Evolutionary conservation across 306 rosid genomes (phyloP).

Genomic region (Vicia sativa): DNA sequence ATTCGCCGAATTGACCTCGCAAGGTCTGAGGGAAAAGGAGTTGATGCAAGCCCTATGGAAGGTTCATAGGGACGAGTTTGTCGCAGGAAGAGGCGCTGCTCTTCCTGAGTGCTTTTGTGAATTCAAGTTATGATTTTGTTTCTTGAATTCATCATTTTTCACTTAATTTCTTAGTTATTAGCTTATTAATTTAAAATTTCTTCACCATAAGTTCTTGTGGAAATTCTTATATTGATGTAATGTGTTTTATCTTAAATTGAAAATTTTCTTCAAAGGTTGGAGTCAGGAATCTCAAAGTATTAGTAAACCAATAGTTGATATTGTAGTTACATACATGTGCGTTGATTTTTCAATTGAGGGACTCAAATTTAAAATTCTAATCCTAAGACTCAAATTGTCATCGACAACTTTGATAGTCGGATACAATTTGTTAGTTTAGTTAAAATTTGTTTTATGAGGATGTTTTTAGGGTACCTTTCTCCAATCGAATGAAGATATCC

Average conservation of each 20-base stretch:
- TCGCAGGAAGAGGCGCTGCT: constrained; percentile 79
- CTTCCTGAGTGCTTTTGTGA: constrained; percentile 85
- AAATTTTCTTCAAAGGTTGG: not conserved
- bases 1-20: constrained; percentile 66
- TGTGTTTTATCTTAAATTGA: not conserved
- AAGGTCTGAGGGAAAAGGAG: constrained; percentile 63
- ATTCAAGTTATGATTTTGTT: constrained; percentile 64
- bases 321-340: not conserved
- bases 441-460: no score
- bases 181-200: not conserved
- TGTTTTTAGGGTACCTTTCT: no score
- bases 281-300: not conserved
- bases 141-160: constrained; percentile 6
- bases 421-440: no score
- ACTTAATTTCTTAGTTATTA: not conserved
- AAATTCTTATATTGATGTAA: not conserved
- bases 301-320: not conserved
- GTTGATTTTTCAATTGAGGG: no score
- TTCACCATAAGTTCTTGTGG: not conserved
- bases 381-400: no score
- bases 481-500: no score
- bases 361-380: no score
- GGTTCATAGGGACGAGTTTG: constrained; percentile 73
- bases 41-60: constrained; percentile 68
- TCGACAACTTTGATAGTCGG: no score